These are phyloP conservation scores for Teratosphaeria gauchensis DNA, from an alignment of 2,329 filamentous ascomycete species.

Conservation along the genomic window DNA sequence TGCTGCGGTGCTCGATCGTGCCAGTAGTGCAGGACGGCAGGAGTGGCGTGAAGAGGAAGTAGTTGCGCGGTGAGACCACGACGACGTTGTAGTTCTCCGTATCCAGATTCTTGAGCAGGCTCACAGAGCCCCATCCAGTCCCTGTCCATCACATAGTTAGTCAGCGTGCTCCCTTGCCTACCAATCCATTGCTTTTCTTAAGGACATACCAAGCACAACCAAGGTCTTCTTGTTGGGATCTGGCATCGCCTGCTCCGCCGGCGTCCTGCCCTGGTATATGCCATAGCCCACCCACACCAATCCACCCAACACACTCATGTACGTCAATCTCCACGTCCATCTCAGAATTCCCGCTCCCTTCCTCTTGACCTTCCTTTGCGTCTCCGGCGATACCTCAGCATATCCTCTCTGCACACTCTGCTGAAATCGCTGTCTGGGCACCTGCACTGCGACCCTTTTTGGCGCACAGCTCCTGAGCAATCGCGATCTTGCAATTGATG, in stretches of 20 bases:
- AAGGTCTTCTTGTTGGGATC: conserved; percentile 94
- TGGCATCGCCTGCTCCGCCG: conserved; percentile 64
- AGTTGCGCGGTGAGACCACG: conserved; percentile 96
- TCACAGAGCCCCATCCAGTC: conserved; percentile 93
- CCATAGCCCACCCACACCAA: conserved; percentile 66
- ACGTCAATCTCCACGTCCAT: conserved; percentile 76
- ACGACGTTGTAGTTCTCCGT: conserved; percentile 96
- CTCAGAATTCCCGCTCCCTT: conserved; percentile 59
- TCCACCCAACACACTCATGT: conserved; percentile 61
- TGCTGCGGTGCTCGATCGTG: conserved; percentile 95
- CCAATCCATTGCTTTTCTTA: neutral
- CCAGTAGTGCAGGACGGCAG: conserved; percentile 96
- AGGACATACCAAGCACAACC: conserved; percentile 70
- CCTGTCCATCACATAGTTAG: conserved; percentile 44
- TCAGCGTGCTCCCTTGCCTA: neutral
- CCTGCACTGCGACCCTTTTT: conserved; percentile 2
- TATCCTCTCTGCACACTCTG: conserved; percentile 22
- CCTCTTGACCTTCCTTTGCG: conserved; percentile 32
- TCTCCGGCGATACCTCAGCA: conserved; percentile 20
- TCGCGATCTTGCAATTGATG: neutral
- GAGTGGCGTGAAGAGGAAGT: conserved; percentile 98
- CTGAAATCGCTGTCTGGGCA: conserved; percentile 4
- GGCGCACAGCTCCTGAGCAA: conserved; percentile 8
- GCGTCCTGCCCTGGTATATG: conserved; percentile 75
- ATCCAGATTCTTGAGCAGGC: conserved; percentile 95